Evolutionary conservation across 2,329 filamentous ascomycete species (phyloP).

Genomic region (Plenodomus biglobosus): DNA sequence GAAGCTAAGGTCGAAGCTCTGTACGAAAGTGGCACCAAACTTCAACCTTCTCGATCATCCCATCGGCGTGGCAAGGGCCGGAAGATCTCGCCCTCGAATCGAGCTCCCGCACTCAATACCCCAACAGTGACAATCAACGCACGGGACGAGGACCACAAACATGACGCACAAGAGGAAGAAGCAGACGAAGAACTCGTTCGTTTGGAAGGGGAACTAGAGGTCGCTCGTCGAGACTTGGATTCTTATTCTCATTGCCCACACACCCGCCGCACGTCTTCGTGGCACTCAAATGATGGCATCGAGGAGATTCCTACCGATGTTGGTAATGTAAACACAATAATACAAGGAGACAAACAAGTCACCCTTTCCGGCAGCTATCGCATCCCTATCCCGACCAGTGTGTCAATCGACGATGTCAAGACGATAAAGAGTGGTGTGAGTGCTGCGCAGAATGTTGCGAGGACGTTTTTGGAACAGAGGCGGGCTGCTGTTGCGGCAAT

Average conservation of each 20-base stretch:
- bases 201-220: slow-evolving; percentile 38
- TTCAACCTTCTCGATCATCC: slow-evolving; percentile 28
- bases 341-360: slow-evolving; percentile 23
- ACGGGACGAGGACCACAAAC: slow-evolving; percentile 12
- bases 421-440: slow-evolving; percentile 39
- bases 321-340: not conserved
- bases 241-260: slow-evolving; percentile 26
- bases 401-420: slow-evolving; percentile 37
- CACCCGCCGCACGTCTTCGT: slow-evolving; percentile 6
- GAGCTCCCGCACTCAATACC: slow-evolving; percentile 22
- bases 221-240: slow-evolving; percentile 35
- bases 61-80: slow-evolving; percentile 37
- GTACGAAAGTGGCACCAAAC: slow-evolving; percentile 21
- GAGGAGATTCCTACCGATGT: slow-evolving; percentile 34
- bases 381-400: slow-evolving; percentile 38
- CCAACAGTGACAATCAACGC: not conserved
- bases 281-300: slow-evolving; percentile 24
- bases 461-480: slow-evolving; percentile 36
- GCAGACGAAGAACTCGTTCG: slow-evolving; percentile 37
- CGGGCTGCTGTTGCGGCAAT: slow-evolving; percentile 17
- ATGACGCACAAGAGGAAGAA: slow-evolving; percentile 26
- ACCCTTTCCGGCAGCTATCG: slow-evolving; percentile 41
- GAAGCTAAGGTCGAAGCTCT: slow-evolving; percentile 44
- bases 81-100: slow-evolving; percentile 26
- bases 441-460: slow-evolving; percentile 39